Evolutionary conservation across 208 protist species (phyloP).

Genomic region (Leishmania lainsoni): DNA sequence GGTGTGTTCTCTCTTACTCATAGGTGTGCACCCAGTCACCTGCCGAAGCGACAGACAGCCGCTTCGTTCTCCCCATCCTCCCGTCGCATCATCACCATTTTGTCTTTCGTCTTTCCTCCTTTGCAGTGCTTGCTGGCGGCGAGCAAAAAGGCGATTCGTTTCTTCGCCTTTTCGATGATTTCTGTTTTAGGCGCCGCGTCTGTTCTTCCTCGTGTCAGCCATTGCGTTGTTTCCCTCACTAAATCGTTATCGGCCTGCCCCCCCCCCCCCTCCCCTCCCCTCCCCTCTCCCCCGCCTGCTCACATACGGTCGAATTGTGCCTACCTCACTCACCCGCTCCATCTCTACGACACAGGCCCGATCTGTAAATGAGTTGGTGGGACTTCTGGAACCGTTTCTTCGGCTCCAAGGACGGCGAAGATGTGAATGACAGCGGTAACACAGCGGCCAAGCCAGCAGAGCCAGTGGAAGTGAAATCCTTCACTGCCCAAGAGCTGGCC

Average conservation of each 20-base stretch:
- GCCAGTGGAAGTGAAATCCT: conserved; percentile 23
- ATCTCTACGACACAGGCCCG: neutral
- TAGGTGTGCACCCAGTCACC: too few species aligned
- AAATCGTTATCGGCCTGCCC: neutral
- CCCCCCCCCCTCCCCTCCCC: neutral
- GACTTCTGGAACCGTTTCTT: conserved; percentile 12
- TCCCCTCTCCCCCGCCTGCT: neutral
- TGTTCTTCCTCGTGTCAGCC: neutral
- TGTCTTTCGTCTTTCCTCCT: neutral
- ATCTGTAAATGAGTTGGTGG: conserved; percentile 19
- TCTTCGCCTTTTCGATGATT: neutral
- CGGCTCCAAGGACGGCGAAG: neutral
- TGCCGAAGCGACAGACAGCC: neutral
- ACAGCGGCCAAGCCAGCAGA: neutral
- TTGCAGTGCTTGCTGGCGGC: neutral
- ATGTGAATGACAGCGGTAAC: neutral
- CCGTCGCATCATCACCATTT: neutral
- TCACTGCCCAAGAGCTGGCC: conserved; percentile 56
- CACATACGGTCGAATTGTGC: neutral
- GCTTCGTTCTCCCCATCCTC: neutral
- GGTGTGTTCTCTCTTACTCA: neutral
- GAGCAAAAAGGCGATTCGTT: neutral
- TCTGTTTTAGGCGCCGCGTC: neutral
- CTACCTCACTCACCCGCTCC: neutral
- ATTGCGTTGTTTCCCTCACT: neutral